Percentiles rank a stretch among this genome's conserved stretches.
Evolutionary conservation across 345 rosid species (phyloP).

Genomic region (Eucalyptus regnans): DNA sequence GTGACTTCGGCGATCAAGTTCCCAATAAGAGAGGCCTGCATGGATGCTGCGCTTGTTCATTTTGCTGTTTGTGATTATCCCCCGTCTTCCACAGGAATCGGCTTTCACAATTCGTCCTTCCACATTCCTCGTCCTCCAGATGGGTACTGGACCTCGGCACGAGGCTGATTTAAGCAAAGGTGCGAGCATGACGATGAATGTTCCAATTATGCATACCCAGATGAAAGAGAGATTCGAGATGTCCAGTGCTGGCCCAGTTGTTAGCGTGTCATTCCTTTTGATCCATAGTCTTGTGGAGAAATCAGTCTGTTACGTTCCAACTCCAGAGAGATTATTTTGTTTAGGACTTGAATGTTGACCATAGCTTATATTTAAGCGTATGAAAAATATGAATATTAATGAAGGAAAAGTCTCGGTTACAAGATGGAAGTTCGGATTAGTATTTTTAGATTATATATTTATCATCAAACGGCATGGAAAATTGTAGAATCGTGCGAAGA

Average conservation of each 20-base stretch:
- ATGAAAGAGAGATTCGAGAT: neutral
- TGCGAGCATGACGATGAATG: neutral
- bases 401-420: too few species aligned
- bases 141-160: neutral
- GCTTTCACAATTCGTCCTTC: neutral
- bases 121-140: neutral
- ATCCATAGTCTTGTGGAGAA: neutral
- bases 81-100: neutral
- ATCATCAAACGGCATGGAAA: too few species aligned
- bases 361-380: neutral
- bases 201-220: neutral
- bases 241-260: neutral
- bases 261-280: neutral
- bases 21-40: neutral
- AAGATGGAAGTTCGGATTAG: too few species aligned
- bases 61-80: neutral
- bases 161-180: neutral
- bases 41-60: neutral
- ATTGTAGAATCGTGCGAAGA: fast-evolving
- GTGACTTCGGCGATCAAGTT: neutral
- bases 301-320: neutral
- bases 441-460: too few species aligned
- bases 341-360: neutral
- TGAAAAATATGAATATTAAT: too few species aligned
- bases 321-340: neutral